These are phyloP conservation scores for Pseudonitzschia pungens DNA, from an alignment of 108 stramenopile species.

Conservation along the genomic window DNA sequence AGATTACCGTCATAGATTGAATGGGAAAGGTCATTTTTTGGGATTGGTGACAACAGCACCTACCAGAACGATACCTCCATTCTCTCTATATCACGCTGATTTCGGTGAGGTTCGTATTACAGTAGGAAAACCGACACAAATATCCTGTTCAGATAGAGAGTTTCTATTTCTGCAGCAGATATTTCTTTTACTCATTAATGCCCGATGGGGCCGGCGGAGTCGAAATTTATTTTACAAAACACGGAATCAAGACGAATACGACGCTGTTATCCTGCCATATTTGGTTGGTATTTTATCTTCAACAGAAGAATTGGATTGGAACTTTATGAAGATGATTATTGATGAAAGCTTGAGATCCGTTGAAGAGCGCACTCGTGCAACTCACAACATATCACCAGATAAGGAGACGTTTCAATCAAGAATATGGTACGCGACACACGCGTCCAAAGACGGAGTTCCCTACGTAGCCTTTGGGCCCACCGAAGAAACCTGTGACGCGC, in stretches of 20 bases:
- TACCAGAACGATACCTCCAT: conserved; percentile 16
- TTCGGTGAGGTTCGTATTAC: conserved; percentile 40
- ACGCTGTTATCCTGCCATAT: conserved; percentile 32
- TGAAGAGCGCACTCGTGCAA: conserved; percentile 35
- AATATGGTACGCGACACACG: conserved; percentile 45
- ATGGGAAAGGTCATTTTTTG: conserved; percentile 29
- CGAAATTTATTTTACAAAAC: conserved; percentile 27
- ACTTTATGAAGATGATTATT: conserved; percentile 37
- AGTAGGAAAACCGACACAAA: conserved; percentile 9
- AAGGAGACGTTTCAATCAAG: conserved; percentile 21
- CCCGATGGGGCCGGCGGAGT: conserved; percentile 48
- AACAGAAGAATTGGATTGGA: conserved; percentile 40
- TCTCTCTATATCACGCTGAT: conserved; percentile 34
- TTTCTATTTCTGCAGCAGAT: conserved; percentile 24
- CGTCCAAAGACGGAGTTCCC: conserved; percentile 11
- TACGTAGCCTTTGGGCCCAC: conserved; percentile 50
- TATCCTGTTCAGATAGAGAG: conserved; percentile 20
- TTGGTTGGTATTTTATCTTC: conserved; percentile 40
- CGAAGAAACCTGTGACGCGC: conserved; percentile 26
- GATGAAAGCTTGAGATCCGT: conserved; percentile 33
- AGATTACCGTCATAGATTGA: conserved; percentile 13
- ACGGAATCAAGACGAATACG: conserved; percentile 17
- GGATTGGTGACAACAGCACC: conserved; percentile 29
- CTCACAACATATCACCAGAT: conserved; percentile 1
- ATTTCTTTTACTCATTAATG: conserved; percentile 43